phyloP scores from a whole-genome alignment of 208 protist genomes.

The Leishmania turanica region DNA sequence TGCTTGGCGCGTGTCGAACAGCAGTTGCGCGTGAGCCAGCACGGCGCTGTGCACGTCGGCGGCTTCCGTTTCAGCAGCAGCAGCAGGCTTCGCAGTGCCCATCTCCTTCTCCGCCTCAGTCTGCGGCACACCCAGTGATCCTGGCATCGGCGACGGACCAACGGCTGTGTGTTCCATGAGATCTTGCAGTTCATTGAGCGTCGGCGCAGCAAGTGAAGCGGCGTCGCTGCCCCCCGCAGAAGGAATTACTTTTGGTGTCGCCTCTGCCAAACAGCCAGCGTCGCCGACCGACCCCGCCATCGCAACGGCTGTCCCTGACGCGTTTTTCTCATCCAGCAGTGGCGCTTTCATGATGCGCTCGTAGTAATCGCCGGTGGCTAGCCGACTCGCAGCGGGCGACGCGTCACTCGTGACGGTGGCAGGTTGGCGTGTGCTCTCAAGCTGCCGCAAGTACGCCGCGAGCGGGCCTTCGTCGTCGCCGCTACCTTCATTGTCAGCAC shows the following conservation, averaged over 20 bases:
- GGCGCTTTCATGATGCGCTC: slow-evolving; percentile 29
- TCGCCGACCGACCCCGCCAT: not conserved
- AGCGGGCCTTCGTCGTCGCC: slow-evolving; percentile 43
- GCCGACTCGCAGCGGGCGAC: not conserved
- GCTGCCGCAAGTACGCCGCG: slow-evolving; percentile 42
- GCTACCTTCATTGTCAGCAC: slow-evolving; percentile 1
- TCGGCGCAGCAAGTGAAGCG: not conserved
- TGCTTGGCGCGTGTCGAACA: slow-evolving; percentile 41
- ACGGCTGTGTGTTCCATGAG: too few relatives aligned
- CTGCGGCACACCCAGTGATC: not conserved
- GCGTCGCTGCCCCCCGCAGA: not conserved
- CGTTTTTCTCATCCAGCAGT: slow-evolving; percentile 10
- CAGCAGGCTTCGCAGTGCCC: not conserved
- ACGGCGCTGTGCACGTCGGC: slow-evolving; percentile 19
- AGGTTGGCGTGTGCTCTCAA: slow-evolving; percentile 22
- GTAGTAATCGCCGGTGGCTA: slow-evolving; percentile 21
- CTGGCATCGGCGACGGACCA: not conserved
- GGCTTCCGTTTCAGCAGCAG: not conserved
- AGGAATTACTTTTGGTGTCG: not conserved
- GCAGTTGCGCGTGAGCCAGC: slow-evolving; percentile 13
- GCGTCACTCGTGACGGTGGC: not conserved
- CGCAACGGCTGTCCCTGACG: not conserved
- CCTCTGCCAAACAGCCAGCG: not conserved
- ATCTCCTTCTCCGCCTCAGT: not conserved
- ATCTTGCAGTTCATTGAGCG: not conserved